phyloP scores from a whole-genome alignment of 306 rosid genomes.

The Glycine soja region DNA sequence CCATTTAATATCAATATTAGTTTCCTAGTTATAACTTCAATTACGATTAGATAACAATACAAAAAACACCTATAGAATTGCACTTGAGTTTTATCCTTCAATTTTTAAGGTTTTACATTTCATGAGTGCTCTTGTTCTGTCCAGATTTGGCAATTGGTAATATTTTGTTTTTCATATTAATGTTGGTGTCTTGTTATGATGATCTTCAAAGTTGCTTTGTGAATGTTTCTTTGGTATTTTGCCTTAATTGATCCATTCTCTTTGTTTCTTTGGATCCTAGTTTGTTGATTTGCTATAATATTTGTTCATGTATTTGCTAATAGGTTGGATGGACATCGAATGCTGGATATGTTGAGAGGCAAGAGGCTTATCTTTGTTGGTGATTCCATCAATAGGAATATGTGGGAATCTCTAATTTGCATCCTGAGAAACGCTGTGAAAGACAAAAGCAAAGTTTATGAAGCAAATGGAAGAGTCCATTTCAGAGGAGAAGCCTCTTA shows the following conservation, averaged over 20 bases:
- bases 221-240: conserved; percentile 10
- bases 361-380: conserved; percentile 89
- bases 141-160: background rate
- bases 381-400: conserved; percentile 90
- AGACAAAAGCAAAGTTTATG: conserved; percentile 69
- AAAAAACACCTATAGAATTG: background rate
- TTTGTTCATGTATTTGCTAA: background rate
- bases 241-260: background rate
- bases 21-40: background rate
- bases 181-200: background rate
- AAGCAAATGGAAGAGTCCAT: conserved; percentile 75
- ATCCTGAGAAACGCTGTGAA: conserved; percentile 79
- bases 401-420: conserved; percentile 98
- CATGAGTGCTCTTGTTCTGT: conserved; percentile 29
- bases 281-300: background rate
- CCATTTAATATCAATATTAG: too few relatives aligned
- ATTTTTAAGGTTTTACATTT: background rate
- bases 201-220: background rate
- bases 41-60: background rate
- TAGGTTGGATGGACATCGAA: conserved; percentile 71
- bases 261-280: background rate
- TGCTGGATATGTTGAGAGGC: conserved; percentile 79
- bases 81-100: background rate
- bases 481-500: conserved; percentile 87
- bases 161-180: background rate